Evolutionary conservation across 306 rosid genomes (phyloP).

Genomic region (Cucurbita argyrosperma): DNA sequence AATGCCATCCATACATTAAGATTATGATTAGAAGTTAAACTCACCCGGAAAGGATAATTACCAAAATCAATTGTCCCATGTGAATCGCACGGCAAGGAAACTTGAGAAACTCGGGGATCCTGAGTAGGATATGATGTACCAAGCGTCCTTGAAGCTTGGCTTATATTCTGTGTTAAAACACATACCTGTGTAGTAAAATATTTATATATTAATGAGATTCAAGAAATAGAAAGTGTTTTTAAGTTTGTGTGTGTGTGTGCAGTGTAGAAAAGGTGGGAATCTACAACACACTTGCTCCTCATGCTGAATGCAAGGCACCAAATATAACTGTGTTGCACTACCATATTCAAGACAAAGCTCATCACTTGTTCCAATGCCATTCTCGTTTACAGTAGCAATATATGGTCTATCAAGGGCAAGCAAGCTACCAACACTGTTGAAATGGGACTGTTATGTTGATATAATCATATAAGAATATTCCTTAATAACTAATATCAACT

Average conservation of each 20-base stretch:
- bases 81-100: conserved; percentile 79
- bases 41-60: conserved; percentile 78
- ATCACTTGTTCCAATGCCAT: conserved; percentile 26
- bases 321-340: conserved; percentile 72
- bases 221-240: not conserved
- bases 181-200: conserved; percentile 36
- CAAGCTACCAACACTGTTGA: conserved; percentile 66
- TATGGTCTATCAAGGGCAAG: conserved; percentile 83
- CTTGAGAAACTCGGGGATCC: conserved; percentile 64
- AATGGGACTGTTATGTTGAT: conserved; percentile 4
- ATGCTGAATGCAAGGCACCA: conserved; percentile 71
- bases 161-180: conserved; percentile 47
- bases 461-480: not conserved
- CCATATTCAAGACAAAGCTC: conserved; percentile 77
- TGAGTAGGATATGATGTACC: conserved; percentile 35
- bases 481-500: not conserved
- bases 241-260: not conserved
- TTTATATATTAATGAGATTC: not conserved
- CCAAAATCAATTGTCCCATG: conserved; percentile 76
- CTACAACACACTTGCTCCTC: conserved; percentile 64
- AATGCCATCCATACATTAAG: not conserved
- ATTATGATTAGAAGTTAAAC: conserved; percentile 13
- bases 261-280: not conserved
- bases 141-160: conserved; percentile 45
- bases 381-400: conserved; percentile 34